Percentiles rank a stretch among this genome's conserved stretches.
phyloP scores from a whole-genome alignment of 2,329 filamentous ascomycete genomes.

The Nemania bipapillata region DNA sequence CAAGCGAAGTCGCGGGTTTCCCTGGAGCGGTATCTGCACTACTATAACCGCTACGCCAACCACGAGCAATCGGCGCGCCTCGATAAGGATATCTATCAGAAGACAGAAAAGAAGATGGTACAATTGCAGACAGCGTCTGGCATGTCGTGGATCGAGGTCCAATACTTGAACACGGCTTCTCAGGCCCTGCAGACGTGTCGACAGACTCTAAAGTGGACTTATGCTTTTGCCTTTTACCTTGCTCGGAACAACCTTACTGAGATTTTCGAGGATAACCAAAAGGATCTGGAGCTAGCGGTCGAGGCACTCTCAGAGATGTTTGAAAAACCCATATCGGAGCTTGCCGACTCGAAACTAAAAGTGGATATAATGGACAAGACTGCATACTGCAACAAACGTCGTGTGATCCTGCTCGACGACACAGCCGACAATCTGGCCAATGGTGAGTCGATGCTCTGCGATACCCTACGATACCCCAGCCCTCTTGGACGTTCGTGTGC shows the following conservation, averaged over 20 bases:
- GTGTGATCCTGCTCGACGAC: constrained; percentile 88
- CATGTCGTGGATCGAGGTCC: constrained; percentile 99
- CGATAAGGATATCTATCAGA: constrained; percentile 93
- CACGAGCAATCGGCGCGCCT: constrained; percentile 97
- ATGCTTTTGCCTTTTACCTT: constrained; percentile 98
- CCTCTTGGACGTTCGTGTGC: no score
- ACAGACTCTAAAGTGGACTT: constrained; percentile 99
- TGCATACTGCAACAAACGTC: constrained; percentile 91
- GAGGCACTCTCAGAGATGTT: constrained; percentile 99
- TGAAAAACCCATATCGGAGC: constrained; percentile 90
- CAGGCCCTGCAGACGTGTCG: constrained; percentile 94
- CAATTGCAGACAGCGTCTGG: constrained; percentile 91
- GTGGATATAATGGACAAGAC: constrained; percentile 99
- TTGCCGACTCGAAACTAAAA: constrained; percentile 88
- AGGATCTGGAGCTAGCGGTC: constrained; percentile 95
- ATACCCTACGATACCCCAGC: no score
- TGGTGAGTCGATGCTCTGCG: constrained; percentile 69
- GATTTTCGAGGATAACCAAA: constrained; percentile 99
- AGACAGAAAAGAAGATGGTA: constrained; percentile 99
- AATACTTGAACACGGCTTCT: constrained; percentile 92
- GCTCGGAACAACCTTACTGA: constrained; percentile 93
- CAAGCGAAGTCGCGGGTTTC: constrained; percentile 91
- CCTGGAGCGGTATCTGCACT: constrained; percentile 95
- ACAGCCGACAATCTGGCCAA: constrained; percentile 92
- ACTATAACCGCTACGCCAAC: constrained; percentile 99